Evolutionary conservation across 1,284 basidiomycete genomes (phyloP).

Genomic region (Leccinum cinnamomeum): DNA sequence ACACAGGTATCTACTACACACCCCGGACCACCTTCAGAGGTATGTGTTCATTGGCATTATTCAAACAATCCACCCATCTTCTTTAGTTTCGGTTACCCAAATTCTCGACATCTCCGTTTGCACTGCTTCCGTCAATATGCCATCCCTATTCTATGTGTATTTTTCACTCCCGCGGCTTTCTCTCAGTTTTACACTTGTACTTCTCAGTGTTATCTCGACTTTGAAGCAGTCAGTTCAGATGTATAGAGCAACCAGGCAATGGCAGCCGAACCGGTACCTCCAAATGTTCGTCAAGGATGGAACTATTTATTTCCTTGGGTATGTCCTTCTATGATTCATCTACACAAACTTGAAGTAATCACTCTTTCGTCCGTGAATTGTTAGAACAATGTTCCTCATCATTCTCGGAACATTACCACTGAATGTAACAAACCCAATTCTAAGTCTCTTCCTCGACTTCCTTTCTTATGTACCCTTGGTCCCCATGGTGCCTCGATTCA

Average conservation of each 20-base stretch:
- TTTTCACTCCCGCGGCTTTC: not conserved
- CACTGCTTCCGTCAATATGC: not conserved
- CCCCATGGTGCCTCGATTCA: not conserved
- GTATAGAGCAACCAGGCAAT: not conserved
- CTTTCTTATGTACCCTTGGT: not conserved
- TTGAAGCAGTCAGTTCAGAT: not conserved
- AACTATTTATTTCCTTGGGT: not conserved
- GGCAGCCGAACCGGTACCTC: not conserved
- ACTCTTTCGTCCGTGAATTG: not conserved
- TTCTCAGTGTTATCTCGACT: not conserved
- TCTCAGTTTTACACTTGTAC: not conserved
- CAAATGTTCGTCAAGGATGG: not conserved
- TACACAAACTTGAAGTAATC: not conserved
- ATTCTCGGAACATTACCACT: not conserved
- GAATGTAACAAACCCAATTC: not conserved
- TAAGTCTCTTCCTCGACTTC: not conserved
- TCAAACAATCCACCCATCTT: not conserved
- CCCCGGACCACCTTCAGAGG: not conserved
- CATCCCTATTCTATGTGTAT: not conserved
- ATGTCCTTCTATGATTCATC: not conserved
- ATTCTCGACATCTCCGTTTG: not conserved
- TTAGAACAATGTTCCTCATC: not conserved
- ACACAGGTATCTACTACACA: not conserved
- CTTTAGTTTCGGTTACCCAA: not conserved
- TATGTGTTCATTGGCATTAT: not conserved